phyloP scores from a whole-genome alignment of 345 rosid species.

The Linum trigynum region DNA sequence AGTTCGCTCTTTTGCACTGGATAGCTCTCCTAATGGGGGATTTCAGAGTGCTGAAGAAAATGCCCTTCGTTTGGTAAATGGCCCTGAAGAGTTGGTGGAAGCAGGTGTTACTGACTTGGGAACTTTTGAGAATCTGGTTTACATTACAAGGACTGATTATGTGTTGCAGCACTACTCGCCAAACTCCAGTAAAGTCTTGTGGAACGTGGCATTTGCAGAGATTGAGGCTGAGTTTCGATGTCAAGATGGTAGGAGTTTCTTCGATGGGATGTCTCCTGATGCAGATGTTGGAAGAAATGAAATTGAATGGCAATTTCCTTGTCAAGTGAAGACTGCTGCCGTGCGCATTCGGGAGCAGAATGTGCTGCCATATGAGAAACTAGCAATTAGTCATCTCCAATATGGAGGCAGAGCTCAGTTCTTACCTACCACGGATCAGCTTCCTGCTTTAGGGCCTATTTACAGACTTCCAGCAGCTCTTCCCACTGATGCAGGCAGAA shows the following conservation, averaged over 20 bases:
- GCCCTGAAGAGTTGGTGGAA: constrained; percentile 2
- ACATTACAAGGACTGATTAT: constrained; percentile 22
- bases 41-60: constrained; percentile 1
- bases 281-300: background rate
- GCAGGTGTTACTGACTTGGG: constrained; percentile 11
- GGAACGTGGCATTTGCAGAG: constrained; percentile 26
- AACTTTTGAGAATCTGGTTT: constrained; percentile 14
- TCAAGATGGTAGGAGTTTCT: constrained; percentile 8
- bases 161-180: constrained; percentile 18
- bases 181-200: constrained; percentile 16
- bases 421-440: constrained; percentile 9
- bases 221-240: constrained; percentile 20
- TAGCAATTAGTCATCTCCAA: background rate
- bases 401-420: constrained; percentile 4
- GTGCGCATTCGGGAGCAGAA: background rate
- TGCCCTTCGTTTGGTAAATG: constrained; percentile 11
- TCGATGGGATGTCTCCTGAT: constrained; percentile 3
- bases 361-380: background rate
- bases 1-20: constrained; percentile 8
- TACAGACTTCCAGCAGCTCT: constrained; percentile 32
- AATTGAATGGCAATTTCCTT: constrained; percentile 2
- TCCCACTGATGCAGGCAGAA: constrained; percentile 27
- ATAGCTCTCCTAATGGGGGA: constrained; percentile 3
- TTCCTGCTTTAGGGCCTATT: constrained; percentile 23
- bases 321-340: constrained; percentile 1